Evolutionary conservation across 768 basidiomycete genomes (phyloP).

Genomic region (Tylopilus intermedius): DNA sequence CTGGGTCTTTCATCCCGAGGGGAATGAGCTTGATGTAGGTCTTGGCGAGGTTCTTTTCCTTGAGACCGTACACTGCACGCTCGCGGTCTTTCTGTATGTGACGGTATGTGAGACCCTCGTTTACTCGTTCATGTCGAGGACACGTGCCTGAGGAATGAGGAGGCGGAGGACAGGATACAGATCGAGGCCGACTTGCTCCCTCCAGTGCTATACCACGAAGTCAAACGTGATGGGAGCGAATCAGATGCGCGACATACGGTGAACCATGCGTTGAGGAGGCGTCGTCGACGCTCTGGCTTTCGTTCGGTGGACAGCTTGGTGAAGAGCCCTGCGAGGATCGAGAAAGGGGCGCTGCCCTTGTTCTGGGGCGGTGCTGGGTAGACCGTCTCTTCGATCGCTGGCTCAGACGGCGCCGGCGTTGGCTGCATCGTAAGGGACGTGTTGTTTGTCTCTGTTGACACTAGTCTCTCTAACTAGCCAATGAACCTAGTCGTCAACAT

Average conservation of each 20-base stretch:
- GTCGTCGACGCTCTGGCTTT: conserved; percentile 69
- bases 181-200: conserved; percentile 79
- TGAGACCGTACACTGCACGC: conserved; percentile 86
- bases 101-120: neutral
- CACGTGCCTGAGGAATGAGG: conserved; percentile 77
- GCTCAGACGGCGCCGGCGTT: conserved; percentile 63
- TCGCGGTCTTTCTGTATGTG: conserved; percentile 81
- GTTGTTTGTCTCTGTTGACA: conserved; percentile 21
- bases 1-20: conserved; percentile 71
- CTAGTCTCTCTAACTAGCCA: neutral
- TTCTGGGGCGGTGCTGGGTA: conserved; percentile 63
- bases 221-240: conserved; percentile 1
- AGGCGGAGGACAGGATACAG: conserved; percentile 87
- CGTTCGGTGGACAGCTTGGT: conserved; percentile 67
- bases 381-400: conserved; percentile 23
- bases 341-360: conserved; percentile 63
- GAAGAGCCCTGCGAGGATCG: conserved; percentile 65
- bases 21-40: conserved; percentile 88
- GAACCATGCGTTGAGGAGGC: conserved; percentile 73
- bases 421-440: conserved; percentile 46
- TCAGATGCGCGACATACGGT: conserved; percentile 46
- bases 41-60: conserved; percentile 92
- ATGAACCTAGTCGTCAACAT: conserved; percentile 15
- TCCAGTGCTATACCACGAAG: conserved; percentile 61
- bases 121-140: neutral